A percentile compares a stretch with the other conserved stretches of the same genome.
Conservation (phyloP, 23 red algal genomes). For the Gracilaria vermiculophylla region DNA sequence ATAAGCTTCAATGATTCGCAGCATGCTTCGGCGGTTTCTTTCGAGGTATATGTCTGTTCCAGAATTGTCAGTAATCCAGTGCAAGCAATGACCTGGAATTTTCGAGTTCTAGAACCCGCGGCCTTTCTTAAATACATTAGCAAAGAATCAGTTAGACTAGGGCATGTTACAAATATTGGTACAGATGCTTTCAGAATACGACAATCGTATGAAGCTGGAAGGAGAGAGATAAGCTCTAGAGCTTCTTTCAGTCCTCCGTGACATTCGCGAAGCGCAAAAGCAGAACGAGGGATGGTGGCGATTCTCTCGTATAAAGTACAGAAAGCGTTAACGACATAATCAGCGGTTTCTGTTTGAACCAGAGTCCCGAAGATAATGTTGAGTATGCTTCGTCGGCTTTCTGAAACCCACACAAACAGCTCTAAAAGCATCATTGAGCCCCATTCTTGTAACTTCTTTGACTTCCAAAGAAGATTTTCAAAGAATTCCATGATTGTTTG, state of each 20-base stretch:
- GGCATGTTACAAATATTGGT: conserved; percentile 31
- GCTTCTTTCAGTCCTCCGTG: conserved; percentile 11
- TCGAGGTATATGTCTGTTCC: neutral
- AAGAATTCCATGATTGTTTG: conserved; percentile 14
- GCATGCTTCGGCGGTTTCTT: neutral
- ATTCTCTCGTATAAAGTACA: conserved; percentile 13
- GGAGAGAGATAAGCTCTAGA: conserved; percentile 16
- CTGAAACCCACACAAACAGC: neutral
- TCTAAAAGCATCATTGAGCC: conserved; percentile 19
- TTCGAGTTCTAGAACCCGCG: neutral
- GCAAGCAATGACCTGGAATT: conserved; percentile 11
- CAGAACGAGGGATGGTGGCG: neutral
- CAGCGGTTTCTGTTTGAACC: neutral
- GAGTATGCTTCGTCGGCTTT: conserved; percentile 21
- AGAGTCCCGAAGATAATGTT: conserved; percentile 18
- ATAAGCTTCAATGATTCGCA: conserved; percentile 6
- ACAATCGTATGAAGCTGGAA: neutral
- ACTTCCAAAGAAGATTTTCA: conserved; percentile 20
- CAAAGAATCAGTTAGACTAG: conserved; percentile 27
- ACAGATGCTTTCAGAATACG: conserved; percentile 26
- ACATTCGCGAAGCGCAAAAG: conserved; percentile 31
- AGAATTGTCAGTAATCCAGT: conserved; percentile 13
- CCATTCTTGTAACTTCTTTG: conserved; percentile 18
- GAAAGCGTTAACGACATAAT: conserved; percentile 3
- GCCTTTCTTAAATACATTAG: conserved; percentile 32